Evolutionary conservation across 2,329 filamentous ascomycete genomes (phyloP), one percentile per base, ranked within the genome.

Genomic region (Epichloe coenophiala): DNA sequence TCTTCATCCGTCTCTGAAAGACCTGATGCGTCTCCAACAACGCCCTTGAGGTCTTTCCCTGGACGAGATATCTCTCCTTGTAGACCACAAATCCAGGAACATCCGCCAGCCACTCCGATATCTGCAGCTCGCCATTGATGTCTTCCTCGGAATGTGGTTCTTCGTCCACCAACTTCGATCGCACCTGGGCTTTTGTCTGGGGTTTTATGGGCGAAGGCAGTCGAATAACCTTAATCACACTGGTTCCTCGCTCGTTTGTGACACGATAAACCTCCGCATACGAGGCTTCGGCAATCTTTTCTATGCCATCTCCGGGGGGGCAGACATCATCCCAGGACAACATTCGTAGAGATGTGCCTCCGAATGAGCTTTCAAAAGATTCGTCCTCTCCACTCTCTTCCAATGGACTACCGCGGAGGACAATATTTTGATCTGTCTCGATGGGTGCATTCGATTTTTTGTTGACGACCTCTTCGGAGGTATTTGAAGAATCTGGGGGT

Each of bases 251-350:
- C 43, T 71, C 68, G 58, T 81, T 83, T 45, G 69, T 76, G 55
- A 83, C 71, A 11, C 78, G 77, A 57, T 83, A 84, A 9, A 84
- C 78, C 60, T 84, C 80, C 5, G 80, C 79, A 56, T 77, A 84
- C 2, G 80, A 83, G 4, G 80, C 80, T 60, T 84, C 80, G 9
- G 80, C 80, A 47, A 84, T 83, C 63, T 84, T 84, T 42, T 72
- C 70, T 46, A 83, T 78, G 37, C 64, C 63, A 57, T 77, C 73
- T 15, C 69, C 71, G 0, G 69, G 64, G 64, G 75, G 73, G 46
- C 78, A 78, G 33, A 83, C 69, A 48, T 82, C 77, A 33, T 71
- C 63, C 80, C 80, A 84, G 1, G 70, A 68, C 40, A 81, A 63
- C 4, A 71, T 58, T 3, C 72, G 69, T 15, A 77, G 62, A 7